A percentile compares a stretch with the other conserved stretches of the same genome.
Evolutionary conservation across 2,329 filamentous ascomycete species (phyloP).

Genomic region (Magnaporthales sp.): DNA sequence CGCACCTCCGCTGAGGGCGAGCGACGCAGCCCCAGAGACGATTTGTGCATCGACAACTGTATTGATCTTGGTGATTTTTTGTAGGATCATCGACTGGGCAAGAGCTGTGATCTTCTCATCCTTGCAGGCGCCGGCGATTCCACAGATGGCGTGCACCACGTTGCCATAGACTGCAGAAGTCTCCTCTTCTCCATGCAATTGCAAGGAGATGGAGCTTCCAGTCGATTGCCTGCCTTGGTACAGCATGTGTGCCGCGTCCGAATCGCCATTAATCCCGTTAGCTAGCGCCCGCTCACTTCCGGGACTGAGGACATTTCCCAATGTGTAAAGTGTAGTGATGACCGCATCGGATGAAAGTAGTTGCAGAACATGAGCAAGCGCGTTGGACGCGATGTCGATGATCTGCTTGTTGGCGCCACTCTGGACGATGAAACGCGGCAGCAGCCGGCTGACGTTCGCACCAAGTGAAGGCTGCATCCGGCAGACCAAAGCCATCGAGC

Average conservation of each 20-base stretch:
- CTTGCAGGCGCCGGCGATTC: conserved; percentile 71
- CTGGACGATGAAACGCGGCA: conserved; percentile 85
- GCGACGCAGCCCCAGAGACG: conserved; percentile 68
- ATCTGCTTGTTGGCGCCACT: conserved; percentile 61
- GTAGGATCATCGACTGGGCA: conserved; percentile 90
- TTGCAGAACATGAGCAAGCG: conserved; percentile 72
- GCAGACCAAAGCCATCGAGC: conserved; percentile 74
- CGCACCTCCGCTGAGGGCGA: conserved; percentile 69
- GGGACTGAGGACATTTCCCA: conserved; percentile 90
- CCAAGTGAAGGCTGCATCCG: conserved; percentile 65
- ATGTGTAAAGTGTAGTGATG: conserved; percentile 89
- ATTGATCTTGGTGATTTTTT: conserved; percentile 85
- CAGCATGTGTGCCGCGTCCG: conserved; percentile 29
- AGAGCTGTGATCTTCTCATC: conserved; percentile 91
- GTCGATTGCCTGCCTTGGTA: conserved; percentile 50
- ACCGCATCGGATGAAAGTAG: conserved; percentile 84
- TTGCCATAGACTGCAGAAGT: conserved; percentile 69
- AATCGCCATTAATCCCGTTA: conserved; percentile 41
- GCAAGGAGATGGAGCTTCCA: conserved; percentile 73
- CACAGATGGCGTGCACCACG: conserved; percentile 90
- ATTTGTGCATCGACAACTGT: conserved; percentile 75
- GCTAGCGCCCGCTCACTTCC: conserved; percentile 45
- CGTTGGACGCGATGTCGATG: conserved; percentile 72
- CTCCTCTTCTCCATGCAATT: conserved; percentile 69
- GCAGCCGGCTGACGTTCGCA: conserved; percentile 64